Evolutionary conservation across 495 filamentous ascomycete species (phyloP).

Genomic region (Penicillium cosmopolitanum): DNA sequence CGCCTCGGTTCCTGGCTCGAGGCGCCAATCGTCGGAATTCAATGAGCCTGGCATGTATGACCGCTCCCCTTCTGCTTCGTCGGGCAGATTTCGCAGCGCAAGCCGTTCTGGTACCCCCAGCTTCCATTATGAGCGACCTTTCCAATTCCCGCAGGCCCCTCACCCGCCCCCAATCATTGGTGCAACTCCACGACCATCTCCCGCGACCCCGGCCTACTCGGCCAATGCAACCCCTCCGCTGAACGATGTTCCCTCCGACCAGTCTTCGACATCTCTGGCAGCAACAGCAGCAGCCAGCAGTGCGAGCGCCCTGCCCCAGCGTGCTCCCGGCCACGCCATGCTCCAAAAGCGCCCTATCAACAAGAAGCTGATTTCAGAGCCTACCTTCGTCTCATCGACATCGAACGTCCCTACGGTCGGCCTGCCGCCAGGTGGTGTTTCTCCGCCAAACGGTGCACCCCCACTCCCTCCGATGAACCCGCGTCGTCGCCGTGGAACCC

Average conservation of each 20-base stretch:
- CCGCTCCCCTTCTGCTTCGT: conserved; percentile 45
- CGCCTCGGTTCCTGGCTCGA: conserved; percentile 35
- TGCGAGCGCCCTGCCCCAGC: conserved; percentile 27
- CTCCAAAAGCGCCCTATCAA: conserved; percentile 67
- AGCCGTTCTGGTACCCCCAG: conserved; percentile 48
- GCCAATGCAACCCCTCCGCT: conserved; percentile 61
- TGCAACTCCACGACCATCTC: conserved; percentile 55
- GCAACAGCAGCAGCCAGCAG: conserved; percentile 16
- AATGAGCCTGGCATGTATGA: conserved; percentile 37
- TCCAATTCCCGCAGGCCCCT: conserved; percentile 36
- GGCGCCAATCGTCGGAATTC: conserved; percentile 47
- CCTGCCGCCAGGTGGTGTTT: conserved; percentile 54
- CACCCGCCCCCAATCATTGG: conserved; percentile 45
- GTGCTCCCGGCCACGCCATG: conserved; percentile 30
- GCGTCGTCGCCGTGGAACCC: conserved; percentile 61
- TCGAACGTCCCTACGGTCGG: conserved; percentile 70
- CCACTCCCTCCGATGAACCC: conserved; percentile 75
- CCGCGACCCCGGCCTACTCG: conserved; percentile 53
- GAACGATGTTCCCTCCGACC: conserved; percentile 40
- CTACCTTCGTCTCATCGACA: conserved; percentile 76
- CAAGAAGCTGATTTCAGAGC: conserved; percentile 82
- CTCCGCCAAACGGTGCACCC: conserved; percentile 34
- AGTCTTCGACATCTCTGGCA: conserved; percentile 21
- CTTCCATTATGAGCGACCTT: conserved; percentile 48
- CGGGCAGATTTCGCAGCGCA: conserved; percentile 50